A percentile compares a stretch with the other conserved stretches of the same genome.
These are phyloP conservation scores for Ramaria sp. DNA, from an alignment of 768 basidiomycete genomes.

Conservation along the genomic window DNA sequence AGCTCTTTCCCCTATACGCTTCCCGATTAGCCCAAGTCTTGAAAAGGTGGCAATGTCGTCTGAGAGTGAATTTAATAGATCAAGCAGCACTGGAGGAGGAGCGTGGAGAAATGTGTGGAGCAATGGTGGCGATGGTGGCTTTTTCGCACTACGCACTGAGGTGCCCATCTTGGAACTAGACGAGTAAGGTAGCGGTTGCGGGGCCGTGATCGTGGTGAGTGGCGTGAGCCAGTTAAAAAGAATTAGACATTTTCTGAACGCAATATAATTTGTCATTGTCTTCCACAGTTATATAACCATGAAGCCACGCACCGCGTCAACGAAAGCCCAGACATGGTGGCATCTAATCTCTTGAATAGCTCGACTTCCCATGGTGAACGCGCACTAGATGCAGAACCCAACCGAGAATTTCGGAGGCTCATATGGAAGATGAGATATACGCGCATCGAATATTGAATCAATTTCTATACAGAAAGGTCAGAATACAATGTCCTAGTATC, in stretches of 20 bases:
- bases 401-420: constrained; percentile 1
- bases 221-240: constrained; percentile 82
- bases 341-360: constrained; percentile 48
- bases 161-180: constrained; percentile 22
- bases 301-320: constrained; percentile 47
- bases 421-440: constrained; percentile 62
- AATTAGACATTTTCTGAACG: constrained; percentile 60
- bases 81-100: constrained; percentile 73
- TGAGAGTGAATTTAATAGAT: constrained; percentile 60
- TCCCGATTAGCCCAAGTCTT: constrained; percentile 54
- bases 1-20: constrained; percentile 54
- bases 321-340: constrained; percentile 59
- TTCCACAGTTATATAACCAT: background rate
- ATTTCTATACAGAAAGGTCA: constrained; percentile 43
- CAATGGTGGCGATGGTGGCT: constrained; percentile 33
- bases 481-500: background rate
- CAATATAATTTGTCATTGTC: background rate
- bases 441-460: constrained; percentile 75
- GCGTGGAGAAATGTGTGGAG: constrained; percentile 68
- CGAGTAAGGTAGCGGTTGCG: constrained; percentile 54
- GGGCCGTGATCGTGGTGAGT: constrained; percentile 56
- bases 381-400: constrained; percentile 18
- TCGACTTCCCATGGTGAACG: constrained; percentile 45
- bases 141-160: constrained; percentile 20
- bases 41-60: constrained; percentile 78